Evolutionary conservation across 768 basidiomycete genomes (phyloP).

Genomic region (Cyclocybe aegerita): DNA sequence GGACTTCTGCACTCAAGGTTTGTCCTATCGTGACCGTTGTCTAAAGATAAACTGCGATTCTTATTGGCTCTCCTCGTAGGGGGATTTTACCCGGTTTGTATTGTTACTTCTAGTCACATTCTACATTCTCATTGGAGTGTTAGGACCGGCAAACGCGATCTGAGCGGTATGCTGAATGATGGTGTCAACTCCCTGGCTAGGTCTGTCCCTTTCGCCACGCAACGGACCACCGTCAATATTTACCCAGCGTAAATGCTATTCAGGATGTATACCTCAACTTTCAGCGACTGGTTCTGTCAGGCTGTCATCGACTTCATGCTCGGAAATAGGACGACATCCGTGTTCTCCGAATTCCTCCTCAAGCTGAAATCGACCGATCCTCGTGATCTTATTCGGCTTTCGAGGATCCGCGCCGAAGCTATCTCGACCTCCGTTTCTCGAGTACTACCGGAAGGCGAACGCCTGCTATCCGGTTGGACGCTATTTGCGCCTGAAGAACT

Average conservation of each 20-base stretch:
- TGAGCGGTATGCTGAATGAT: slow-evolving; percentile 90
- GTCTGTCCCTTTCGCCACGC: slow-evolving; percentile 23
- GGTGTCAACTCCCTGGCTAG: slow-evolving; percentile 93
- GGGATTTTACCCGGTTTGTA: slow-evolving; percentile 80
- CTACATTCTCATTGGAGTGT: slow-evolving; percentile 1
- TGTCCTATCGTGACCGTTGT: slow-evolving; percentile 15
- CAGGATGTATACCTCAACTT: slow-evolving; percentile 86
- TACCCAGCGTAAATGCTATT: not conserved
- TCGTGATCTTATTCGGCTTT: slow-evolving; percentile 81
- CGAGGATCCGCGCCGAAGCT: slow-evolving; percentile 88
- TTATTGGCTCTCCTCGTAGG: slow-evolving; percentile 37
- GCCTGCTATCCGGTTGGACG: slow-evolving; percentile 86
- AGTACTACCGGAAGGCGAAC: slow-evolving; percentile 75
- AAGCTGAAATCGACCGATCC: slow-evolving; percentile 92
- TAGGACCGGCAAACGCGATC: slow-evolving; percentile 94
- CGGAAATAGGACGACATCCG: slow-evolving; percentile 80
- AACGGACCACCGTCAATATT: not conserved
- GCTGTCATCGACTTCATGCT: slow-evolving; percentile 93
- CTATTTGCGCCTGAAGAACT: slow-evolving; percentile 81
- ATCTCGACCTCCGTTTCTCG: slow-evolving; percentile 85
- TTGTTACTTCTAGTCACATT: not conserved
- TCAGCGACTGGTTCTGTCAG: slow-evolving; percentile 96
- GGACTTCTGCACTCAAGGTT: slow-evolving; percentile 94
- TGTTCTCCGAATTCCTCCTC: slow-evolving; percentile 92
- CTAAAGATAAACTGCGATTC: slow-evolving; percentile 2